phyloP scores from a whole-genome alignment of 208 protist genomes.

The Acanthamoeba triangularis region DNA sequence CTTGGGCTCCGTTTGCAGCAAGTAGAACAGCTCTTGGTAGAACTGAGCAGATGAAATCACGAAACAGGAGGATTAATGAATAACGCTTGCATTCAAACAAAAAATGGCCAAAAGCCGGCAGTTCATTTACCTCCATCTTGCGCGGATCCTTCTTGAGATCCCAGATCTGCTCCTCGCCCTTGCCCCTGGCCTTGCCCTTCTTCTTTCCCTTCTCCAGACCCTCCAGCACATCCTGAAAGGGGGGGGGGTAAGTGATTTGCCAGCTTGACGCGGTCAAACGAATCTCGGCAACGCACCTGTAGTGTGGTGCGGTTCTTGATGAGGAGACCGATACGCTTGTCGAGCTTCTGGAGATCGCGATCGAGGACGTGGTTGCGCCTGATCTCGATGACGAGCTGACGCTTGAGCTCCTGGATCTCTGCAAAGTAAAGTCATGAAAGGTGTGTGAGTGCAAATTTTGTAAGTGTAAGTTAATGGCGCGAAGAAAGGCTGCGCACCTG shows the following conservation, averaged over 20 bases:
- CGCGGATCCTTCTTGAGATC: conserved; percentile 82
- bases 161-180: conserved; percentile 78
- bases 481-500: conserved; percentile 70
- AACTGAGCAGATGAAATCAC: neutral
- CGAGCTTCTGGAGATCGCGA: conserved; percentile 87
- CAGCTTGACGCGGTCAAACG: neutral
- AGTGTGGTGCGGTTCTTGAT: conserved; percentile 89
- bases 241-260: neutral
- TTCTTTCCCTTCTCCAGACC: conserved; percentile 74
- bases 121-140: conserved; percentile 64
- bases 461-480: neutral
- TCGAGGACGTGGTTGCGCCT: conserved; percentile 87
- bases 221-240: conserved; percentile 65
- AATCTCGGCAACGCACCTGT: conserved; percentile 75
- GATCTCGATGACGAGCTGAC: conserved; percentile 88
- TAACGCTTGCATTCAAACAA: neutral
- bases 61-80: neutral
- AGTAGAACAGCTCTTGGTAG: conserved; percentile 92
- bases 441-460: neutral
- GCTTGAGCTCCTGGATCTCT: conserved; percentile 89
- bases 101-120: neutral
- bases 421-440: neutral
- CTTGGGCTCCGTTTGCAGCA: conserved; percentile 91
- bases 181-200: conserved; percentile 55
- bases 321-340: conserved; percentile 90